Percentiles rank a stretch among this genome's conserved stretches.
Conservation (phyloP, 148 eudicot genomes). For the Rhododendron williamsianum region DNA sequence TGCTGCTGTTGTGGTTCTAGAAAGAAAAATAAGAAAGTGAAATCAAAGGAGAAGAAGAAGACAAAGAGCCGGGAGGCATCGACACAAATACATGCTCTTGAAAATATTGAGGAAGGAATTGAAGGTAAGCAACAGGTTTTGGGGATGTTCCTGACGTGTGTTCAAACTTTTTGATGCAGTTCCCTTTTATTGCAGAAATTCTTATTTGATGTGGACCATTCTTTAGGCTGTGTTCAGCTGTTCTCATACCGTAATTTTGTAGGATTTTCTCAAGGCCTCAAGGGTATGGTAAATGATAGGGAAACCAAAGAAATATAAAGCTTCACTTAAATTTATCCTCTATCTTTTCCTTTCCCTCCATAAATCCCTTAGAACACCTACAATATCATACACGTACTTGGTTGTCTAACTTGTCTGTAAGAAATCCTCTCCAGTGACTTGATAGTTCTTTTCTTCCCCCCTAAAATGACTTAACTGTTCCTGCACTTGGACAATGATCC, state of each 20-base stretch:
- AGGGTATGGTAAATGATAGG: background rate
- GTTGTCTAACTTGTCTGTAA: background rate
- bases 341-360: background rate
- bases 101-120: slow-evolving; percentile 92
- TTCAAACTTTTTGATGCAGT: background rate
- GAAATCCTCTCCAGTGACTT: background rate
- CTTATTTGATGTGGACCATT: background rate
- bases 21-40: slow-evolving; percentile 57
- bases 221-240: background rate
- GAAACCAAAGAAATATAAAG: background rate
- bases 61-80: slow-evolving; percentile 58
- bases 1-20: slow-evolving; percentile 53
- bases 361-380: background rate
- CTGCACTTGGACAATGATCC: background rate
- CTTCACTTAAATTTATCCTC: background rate
- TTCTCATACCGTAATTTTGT: background rate
- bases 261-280: background rate
- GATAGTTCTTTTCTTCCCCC: no score
- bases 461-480: no score
- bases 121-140: slow-evolving; percentile 54
- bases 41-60: slow-evolving; percentile 60
- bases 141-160: background rate
- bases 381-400: background rate
- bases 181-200: background rate
- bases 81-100: slow-evolving; percentile 88